Evolutionary conservation across 495 filamentous ascomycete species (phyloP).

Genomic region (Talaromyces ruber): DNA sequence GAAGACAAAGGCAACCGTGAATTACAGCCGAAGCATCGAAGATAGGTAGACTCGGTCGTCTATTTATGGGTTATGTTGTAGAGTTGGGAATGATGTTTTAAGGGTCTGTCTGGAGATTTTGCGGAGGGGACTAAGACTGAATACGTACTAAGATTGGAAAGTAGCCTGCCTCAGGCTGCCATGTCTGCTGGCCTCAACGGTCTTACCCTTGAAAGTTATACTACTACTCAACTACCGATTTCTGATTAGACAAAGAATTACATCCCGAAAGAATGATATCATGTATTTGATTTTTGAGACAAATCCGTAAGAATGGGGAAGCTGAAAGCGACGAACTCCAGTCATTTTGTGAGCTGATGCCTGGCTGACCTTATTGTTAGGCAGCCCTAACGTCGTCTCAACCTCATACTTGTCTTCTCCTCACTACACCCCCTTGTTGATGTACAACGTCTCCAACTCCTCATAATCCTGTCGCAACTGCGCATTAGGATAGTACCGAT

Average conservation of each 20-base stretch:
- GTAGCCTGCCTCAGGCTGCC: background rate
- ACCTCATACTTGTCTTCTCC: too few relatives aligned
- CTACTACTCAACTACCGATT: too few relatives aligned
- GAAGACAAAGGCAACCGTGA: background rate
- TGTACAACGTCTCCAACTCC: background rate
- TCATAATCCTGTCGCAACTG: background rate
- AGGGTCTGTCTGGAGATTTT: background rate
- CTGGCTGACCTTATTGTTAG: background rate
- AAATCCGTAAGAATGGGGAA: too few relatives aligned
- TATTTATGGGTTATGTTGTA: background rate
- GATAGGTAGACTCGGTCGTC: background rate
- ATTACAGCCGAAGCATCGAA: background rate
- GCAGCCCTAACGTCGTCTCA: background rate
- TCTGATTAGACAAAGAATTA: too few relatives aligned
- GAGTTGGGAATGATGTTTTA: background rate
- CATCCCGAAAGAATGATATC: too few relatives aligned
- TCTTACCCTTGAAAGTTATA: background rate
- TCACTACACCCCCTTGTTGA: background rate
- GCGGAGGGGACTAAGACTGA: background rate
- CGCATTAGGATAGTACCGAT: background rate
- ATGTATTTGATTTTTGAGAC: too few relatives aligned
- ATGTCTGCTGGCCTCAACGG: background rate
- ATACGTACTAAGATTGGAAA: background rate
- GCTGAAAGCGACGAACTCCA: too few relatives aligned
- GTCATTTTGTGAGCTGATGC: background rate